phyloP scores from a whole-genome alignment of 345 rosid genomes.

The Viola odorata region DNA sequence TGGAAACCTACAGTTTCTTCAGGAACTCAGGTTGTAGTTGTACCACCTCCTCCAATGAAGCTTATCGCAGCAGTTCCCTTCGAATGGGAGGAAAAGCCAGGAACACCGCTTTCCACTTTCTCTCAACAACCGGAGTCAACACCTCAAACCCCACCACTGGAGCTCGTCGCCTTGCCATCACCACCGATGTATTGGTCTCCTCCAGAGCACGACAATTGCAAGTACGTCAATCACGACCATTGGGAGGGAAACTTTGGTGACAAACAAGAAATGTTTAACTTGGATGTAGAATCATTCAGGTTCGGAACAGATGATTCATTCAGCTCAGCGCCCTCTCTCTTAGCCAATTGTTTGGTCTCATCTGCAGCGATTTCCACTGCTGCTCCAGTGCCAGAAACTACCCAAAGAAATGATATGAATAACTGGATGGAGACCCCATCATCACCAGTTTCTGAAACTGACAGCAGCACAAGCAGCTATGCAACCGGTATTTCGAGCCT shows the following conservation, averaged over 20 bases:
- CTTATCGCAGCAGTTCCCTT: constrained; percentile 64
- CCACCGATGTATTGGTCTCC: constrained; percentile 27
- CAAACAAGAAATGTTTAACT: constrained; percentile 11
- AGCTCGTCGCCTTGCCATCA: constrained; percentile 18
- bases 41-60: constrained; percentile 43
- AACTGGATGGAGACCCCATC: constrained; percentile 30
- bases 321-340: constrained; percentile 50
- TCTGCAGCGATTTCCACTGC: constrained; percentile 30
- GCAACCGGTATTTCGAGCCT: constrained; percentile 59
- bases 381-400: constrained; percentile 29
- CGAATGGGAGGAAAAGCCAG: constrained; percentile 77
- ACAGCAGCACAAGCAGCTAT: constrained; percentile 61
- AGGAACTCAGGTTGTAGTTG: constrained; percentile 12
- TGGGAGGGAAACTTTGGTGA: constrained; percentile 11
- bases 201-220: constrained; percentile 7
- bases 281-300: constrained; percentile 32
- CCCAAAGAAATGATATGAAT: constrained; percentile 17
- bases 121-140: constrained; percentile 15
- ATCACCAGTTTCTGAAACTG: constrained; percentile 55
- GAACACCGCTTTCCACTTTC: constrained; percentile 43
- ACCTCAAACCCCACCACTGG: constrained; percentile 15
- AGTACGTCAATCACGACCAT: constrained; percentile 13
- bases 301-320: constrained; percentile 46
- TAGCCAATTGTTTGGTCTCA: constrained; percentile 37
- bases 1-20: constrained; percentile 51